phyloP scores from a whole-genome alignment of 2,329 filamentous ascomycete genomes.

The Bimuria novae-zelandiae region DNA sequence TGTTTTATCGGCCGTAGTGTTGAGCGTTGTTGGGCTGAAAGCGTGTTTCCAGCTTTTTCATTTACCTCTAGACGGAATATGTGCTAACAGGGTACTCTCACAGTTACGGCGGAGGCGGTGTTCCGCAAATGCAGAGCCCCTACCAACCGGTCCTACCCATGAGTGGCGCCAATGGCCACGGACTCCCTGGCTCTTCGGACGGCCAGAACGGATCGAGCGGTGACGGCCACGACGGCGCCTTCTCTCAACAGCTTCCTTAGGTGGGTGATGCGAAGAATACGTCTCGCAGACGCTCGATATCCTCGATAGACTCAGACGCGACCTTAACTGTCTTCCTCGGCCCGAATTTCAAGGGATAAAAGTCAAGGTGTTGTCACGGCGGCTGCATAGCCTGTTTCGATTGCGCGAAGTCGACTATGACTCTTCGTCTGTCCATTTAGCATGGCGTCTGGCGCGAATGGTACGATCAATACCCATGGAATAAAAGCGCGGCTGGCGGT shows the following conservation, averaged over 20 bases:
- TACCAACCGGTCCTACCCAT: constrained; percentile 1
- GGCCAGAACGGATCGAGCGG: constrained; percentile 28
- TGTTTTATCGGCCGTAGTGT: constrained; percentile 30
- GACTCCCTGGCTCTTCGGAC: constrained; percentile 34
- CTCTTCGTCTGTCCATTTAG: constrained; percentile 27
- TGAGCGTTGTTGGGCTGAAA: constrained; percentile 18
- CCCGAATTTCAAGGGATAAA: constrained; percentile 1
- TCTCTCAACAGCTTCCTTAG: constrained; percentile 37
- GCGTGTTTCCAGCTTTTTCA: constrained; percentile 11
- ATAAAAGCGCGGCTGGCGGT: constrained; percentile 9
- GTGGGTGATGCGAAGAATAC: constrained; percentile 1
- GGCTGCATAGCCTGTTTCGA: constrained; percentile 11
- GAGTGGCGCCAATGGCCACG: constrained; percentile 26
- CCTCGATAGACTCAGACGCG: neutral
- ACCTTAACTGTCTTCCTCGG: neutral
- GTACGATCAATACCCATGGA: constrained; percentile 19
- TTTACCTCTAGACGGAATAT: constrained; percentile 27
- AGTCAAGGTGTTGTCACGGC: constrained; percentile 5
- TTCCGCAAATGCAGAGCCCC: constrained; percentile 5
- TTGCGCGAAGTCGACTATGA: constrained; percentile 15
- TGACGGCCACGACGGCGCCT: constrained; percentile 40
- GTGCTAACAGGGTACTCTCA: neutral
- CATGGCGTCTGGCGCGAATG: constrained; percentile 38
- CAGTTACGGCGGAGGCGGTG: constrained; percentile 4
- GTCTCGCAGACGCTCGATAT: constrained; percentile 5